Percentiles rank a stretch among this genome's conserved stretches.
phyloP scores from a whole-genome alignment of 73 alveolate species.

The Blepharisma japonicum region DNA sequence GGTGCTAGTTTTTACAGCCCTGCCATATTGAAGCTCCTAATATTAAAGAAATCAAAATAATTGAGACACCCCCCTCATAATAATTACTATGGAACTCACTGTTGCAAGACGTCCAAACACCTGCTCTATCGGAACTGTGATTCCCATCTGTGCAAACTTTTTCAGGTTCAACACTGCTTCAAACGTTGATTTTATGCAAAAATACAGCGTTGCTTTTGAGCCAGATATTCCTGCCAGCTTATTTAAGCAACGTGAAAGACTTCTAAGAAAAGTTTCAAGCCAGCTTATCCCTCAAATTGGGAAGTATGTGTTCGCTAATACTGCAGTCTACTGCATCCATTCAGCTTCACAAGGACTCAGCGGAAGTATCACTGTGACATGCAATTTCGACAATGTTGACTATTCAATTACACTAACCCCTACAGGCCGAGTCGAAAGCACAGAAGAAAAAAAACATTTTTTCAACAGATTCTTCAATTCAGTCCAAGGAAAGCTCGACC shows the following conservation, averaged over 20 bases:
- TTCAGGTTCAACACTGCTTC: neutral
- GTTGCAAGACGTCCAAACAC: constrained; percentile 14
- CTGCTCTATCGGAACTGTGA: neutral
- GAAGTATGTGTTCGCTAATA: constrained; percentile 27
- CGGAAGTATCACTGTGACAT: neutral
- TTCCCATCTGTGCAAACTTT: neutral
- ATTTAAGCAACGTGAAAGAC: constrained; percentile 4
- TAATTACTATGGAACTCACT: neutral
- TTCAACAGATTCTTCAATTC: constrained; percentile 55
- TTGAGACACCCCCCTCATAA: neutral
- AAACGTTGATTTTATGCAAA: neutral
- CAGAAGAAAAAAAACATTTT: constrained; percentile 29
- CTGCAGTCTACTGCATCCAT: constrained; percentile 1
- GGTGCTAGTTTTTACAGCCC: too few species aligned
- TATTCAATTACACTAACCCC: constrained; percentile 4
- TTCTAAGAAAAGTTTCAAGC: neutral
- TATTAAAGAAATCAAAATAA: too few species aligned
- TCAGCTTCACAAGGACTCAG: constrained; percentile 22
- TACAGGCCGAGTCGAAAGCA: neutral
- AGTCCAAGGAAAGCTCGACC: constrained; percentile 39
- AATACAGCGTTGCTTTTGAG: neutral
- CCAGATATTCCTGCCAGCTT: constrained; percentile 14
- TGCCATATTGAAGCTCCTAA: too few species aligned
- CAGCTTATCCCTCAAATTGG: constrained; percentile 8
- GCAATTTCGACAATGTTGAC: neutral